phyloP scores from a whole-genome alignment of 2,329 filamentous ascomycete species.

The Colletotrichum navitas region DNA sequence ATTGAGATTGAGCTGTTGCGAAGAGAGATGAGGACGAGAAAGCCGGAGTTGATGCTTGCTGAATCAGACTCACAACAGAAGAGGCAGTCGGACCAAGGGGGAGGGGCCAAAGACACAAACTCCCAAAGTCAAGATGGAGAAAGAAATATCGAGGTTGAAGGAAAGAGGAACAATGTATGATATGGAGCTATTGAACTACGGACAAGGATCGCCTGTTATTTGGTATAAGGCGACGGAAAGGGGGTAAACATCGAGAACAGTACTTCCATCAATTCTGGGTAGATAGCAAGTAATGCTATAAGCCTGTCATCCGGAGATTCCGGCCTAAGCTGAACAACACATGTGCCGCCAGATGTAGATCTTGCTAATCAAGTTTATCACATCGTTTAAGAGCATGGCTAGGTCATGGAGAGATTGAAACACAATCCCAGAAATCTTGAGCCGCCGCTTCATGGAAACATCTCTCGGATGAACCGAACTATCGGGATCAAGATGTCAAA shows the following conservation, averaged over 20 bases:
- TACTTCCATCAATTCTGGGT: background rate
- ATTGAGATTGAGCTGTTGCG: conserved; percentile 68
- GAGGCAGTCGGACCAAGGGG: background rate
- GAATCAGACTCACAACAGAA: background rate
- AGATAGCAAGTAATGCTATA: background rate
- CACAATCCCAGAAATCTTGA: background rate
- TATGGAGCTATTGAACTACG: accelerated
- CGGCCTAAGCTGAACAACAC: background rate
- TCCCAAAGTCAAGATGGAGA: background rate
- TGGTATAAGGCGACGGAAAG: background rate
- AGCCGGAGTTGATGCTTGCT: conserved; percentile 4
- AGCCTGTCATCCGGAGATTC: accelerated
- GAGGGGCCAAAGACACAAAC: too few relatives aligned
- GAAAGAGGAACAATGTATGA: background rate
- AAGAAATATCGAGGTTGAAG: background rate
- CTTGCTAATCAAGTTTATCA: background rate
- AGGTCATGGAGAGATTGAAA: background rate
- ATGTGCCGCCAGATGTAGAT: background rate
- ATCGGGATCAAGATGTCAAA: background rate
- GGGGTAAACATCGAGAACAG: background rate
- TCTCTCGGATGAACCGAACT: background rate
- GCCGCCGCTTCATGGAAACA: background rate
- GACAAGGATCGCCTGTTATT: background rate
- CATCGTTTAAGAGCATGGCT: background rate
- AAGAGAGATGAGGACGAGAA: conserved; percentile 57